Percentiles rank a stretch among this genome's conserved stretches.
phyloP scores from a whole-genome alignment of 495 filamentous ascomycete species.

The Penicillium mononematosum region DNA sequence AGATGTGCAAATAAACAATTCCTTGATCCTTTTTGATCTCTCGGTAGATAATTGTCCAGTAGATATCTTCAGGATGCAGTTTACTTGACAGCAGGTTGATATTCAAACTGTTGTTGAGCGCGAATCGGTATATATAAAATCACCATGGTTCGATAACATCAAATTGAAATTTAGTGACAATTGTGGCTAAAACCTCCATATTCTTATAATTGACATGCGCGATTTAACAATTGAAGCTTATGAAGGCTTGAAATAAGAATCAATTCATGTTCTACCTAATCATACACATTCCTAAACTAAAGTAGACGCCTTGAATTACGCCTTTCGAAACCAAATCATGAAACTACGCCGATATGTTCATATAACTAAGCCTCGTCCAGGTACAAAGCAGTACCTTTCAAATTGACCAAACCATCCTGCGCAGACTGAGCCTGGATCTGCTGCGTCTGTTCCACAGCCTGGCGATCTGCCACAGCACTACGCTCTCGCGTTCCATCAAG shows the following conservation, averaged over 20 bases:
- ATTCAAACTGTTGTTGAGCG: no score
- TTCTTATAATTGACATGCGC: no score
- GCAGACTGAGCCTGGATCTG: slow-evolving; percentile 38
- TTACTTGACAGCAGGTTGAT: background rate
- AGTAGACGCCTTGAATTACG: slow-evolving; percentile 11
- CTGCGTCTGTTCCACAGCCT: slow-evolving; percentile 24
- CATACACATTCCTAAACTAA: slow-evolving; percentile 13
- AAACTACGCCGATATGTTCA: background rate
- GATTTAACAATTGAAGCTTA: no score
- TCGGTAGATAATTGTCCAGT: background rate
- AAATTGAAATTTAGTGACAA: background rate
- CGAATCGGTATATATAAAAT: background rate
- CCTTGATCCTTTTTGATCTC: background rate
- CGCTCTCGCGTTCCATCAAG: slow-evolving; percentile 38
- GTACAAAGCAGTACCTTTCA: slow-evolving; percentile 42
- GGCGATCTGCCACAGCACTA: slow-evolving; percentile 28
- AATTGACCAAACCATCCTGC: slow-evolving; percentile 30
- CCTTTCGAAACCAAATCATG: slow-evolving; percentile 5
- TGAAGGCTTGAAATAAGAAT: background rate
- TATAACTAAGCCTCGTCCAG: slow-evolving; percentile 40
- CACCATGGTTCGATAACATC: background rate
- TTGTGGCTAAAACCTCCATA: background rate
- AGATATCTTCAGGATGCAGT: background rate
- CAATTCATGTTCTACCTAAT: slow-evolving; percentile 9
- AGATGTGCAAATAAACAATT: slow-evolving; percentile 26